Conservation (phyloP, 371 early-diverging fungal genomes). For the Mucor irregularis region DNA sequence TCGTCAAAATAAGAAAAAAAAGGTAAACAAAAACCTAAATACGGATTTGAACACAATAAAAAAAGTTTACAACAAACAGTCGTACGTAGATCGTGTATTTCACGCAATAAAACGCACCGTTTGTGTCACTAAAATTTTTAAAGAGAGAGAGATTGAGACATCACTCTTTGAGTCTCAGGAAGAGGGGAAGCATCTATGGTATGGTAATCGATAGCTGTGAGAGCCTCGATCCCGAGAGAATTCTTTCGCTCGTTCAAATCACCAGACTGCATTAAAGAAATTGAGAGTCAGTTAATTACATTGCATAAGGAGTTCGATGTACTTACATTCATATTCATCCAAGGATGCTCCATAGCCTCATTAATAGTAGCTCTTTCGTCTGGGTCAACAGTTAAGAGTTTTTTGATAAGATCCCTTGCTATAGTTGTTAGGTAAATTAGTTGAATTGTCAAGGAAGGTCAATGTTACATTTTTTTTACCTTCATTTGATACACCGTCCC, state of each 20-base stretch:
- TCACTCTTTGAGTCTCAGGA: neutral
- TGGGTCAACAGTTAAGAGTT: constrained; percentile 58
- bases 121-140: too few species aligned
- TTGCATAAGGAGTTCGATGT: neutral
- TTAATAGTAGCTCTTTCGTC: constrained; percentile 42
- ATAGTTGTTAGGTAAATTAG: neutral
- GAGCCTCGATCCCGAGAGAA: neutral
- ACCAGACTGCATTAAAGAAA: neutral
- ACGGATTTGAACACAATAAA: neutral
- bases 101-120: too few species aligned
- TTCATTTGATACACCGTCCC: constrained; percentile 79
- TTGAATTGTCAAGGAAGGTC: neutral
- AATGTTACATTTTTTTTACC: constrained; percentile 28
- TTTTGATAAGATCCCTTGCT: constrained; percentile 64
- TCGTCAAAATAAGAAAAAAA: neutral
- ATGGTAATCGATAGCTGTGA: neutral
- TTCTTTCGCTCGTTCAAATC: neutral
- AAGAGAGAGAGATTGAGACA: neutral
- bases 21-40: neutral
- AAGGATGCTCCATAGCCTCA: constrained; percentile 35
- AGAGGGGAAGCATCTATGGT: neutral
- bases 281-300: too few species aligned
- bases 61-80: too few species aligned
- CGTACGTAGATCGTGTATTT: too few species aligned
- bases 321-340: constrained; percentile 25